A percentile compares a stretch with the other conserved stretches of the same genome.
Conservation (phyloP, 192 early-diverging fungal species). For the Mortierella alpina region DNA sequence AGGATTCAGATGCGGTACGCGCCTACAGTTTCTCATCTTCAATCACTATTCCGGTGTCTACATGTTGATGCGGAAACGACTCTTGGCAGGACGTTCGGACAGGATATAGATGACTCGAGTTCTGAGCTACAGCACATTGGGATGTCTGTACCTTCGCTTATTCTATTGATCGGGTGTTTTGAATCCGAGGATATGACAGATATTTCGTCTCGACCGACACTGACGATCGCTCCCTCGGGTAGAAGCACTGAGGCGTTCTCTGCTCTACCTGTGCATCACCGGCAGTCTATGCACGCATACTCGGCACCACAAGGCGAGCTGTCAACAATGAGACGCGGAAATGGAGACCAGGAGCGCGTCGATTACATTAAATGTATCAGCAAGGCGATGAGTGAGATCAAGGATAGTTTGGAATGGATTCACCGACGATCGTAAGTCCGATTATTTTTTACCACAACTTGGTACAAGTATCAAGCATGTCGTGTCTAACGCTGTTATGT, state of each 20-base stretch:
- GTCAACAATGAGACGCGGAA: background rate
- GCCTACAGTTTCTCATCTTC: constrained; percentile 24
- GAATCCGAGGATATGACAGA: too few species aligned
- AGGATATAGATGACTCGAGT: background rate
- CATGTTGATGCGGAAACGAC: constrained; percentile 20
- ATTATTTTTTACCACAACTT: background rate
- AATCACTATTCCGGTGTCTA: constrained; percentile 33
- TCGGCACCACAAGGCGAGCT: too few species aligned
- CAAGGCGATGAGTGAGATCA: constrained; percentile 29
- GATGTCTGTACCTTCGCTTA: too few species aligned
- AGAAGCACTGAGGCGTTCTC: too few species aligned
- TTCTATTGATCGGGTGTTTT: too few species aligned
- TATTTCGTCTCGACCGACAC: too few species aligned
- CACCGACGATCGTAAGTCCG: constrained; percentile 22
- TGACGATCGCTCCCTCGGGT: too few species aligned
- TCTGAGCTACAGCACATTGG: too few species aligned
- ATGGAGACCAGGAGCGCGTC: background rate
- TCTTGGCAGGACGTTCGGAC: constrained; percentile 25
- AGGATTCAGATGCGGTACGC: constrained; percentile 43
- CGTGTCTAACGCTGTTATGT: background rate
- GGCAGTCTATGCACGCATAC: too few species aligned
- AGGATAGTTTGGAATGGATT: constrained; percentile 37
- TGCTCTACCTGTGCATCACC: too few species aligned
- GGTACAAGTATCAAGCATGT: background rate
- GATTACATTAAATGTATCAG: constrained; percentile 16